Conservation (phyloP, 257 asterid genomes). For the Avicennia marina region DNA sequence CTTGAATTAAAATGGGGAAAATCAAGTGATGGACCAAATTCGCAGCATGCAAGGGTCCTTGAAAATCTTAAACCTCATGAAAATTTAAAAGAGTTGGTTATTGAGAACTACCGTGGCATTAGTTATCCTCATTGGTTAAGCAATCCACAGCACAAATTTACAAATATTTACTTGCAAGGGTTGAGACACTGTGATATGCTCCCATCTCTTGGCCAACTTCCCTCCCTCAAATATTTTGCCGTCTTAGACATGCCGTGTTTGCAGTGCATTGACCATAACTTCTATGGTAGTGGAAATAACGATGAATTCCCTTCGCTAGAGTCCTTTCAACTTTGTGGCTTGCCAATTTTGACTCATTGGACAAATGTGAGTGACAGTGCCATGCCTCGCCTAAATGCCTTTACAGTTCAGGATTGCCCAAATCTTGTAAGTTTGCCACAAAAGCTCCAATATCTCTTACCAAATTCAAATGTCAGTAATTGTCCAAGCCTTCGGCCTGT, state of each 20-base stretch:
- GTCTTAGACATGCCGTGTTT: neutral
- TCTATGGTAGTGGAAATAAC: neutral
- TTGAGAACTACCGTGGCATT: neutral
- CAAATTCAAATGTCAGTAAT: too few relatives aligned
- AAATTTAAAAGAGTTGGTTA: neutral
- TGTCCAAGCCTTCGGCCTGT: too few relatives aligned
- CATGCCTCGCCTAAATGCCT: neutral
- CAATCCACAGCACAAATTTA: neutral
- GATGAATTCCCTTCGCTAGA: constrained; percentile 1
- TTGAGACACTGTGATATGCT: neutral
- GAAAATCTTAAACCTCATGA: constrained; percentile 14
- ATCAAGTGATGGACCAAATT: neutral
- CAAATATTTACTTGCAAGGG: constrained; percentile 1
- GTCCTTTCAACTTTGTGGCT: neutral
- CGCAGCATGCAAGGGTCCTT: neutral
- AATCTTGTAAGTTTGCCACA: neutral
- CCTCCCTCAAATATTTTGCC: neutral
- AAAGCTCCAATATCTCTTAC: too few relatives aligned
- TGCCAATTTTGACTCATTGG: neutral
- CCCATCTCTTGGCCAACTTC: constrained; percentile 11
- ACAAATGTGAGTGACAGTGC: too few relatives aligned
- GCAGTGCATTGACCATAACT: neutral
- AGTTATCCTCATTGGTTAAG: constrained; percentile 9
- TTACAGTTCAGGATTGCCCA: neutral
- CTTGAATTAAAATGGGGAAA: constrained; percentile 8